Evolutionary conservation across 1,284 basidiomycete species (phyloP).

Genomic region (Cutaneotrichosporon curvatum): DNA sequence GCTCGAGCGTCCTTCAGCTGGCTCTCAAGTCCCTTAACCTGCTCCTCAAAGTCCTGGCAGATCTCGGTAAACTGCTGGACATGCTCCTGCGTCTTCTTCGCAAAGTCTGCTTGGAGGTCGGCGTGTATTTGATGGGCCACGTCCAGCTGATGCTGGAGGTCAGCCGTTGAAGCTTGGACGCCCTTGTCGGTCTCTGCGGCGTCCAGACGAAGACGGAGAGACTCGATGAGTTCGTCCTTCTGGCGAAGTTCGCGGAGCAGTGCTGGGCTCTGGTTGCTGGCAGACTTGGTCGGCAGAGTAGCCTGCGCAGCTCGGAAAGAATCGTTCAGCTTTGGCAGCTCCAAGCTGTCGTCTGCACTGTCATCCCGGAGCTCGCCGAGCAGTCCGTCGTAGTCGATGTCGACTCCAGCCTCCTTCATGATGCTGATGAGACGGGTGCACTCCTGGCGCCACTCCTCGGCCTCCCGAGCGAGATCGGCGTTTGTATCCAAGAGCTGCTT

Average conservation of each 20-base stretch:
- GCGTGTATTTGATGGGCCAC: constrained; percentile 20
- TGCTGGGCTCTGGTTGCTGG: not conserved
- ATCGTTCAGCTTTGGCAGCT: not conserved
- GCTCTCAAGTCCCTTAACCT: constrained; percentile 24
- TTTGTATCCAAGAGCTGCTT: constrained; percentile 40
- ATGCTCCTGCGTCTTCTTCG: constrained; percentile 36
- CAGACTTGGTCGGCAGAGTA: not conserved
- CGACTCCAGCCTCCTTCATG: constrained; percentile 28
- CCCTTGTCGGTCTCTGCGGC: not conserved
- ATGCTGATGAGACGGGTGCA: constrained; percentile 22
- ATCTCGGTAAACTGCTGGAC: constrained; percentile 35
- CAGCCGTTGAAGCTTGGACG: not conserved
- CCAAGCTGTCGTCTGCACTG: not conserved
- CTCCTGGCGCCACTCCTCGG: constrained; percentile 37
- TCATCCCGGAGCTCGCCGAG: not conserved
- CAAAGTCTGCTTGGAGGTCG: constrained; percentile 26
- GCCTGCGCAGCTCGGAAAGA: not conserved
- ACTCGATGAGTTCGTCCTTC: constrained; percentile 21
- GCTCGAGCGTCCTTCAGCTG: no score
- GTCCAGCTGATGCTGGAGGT: constrained; percentile 16
- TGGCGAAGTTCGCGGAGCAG: not conserved
- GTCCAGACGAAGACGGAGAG: not conserved
- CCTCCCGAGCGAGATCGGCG: constrained; percentile 34
- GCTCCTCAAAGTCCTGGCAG: constrained; percentile 30
- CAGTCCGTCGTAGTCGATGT: constrained; percentile 22